A percentile compares a stretch with the other conserved stretches of the same genome.
phyloP scores from a whole-genome alignment of 331 rosid genomes.

The Stylosanthes scabra region DNA sequence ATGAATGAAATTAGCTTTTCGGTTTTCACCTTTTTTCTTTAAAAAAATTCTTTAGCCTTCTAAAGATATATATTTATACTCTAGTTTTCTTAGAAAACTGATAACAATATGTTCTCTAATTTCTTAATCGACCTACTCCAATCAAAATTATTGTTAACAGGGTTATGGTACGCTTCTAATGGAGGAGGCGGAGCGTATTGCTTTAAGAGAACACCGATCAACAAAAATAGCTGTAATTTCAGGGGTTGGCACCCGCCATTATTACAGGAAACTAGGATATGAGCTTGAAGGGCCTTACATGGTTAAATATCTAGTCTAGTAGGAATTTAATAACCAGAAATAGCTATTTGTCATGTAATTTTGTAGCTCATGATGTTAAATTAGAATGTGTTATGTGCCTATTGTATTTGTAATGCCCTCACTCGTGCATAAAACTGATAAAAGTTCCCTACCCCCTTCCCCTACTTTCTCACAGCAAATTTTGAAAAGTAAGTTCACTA shows the following conservation, averaged over 20 bases:
- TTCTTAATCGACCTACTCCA: conserved; percentile 19
- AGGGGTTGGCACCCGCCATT: conserved; percentile 97
- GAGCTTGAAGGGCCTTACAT: conserved; percentile 99
- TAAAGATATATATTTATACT: neutral
- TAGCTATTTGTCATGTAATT: conserved; percentile 32
- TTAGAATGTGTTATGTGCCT: conserved; percentile 17
- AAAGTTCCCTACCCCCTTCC: neutral
- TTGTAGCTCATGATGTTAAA: conserved; percentile 40
- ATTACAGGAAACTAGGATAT: conserved; percentile 86
- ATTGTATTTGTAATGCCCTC: conserved; percentile 3
- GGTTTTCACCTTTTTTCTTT: neutral
- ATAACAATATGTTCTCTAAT: neutral
- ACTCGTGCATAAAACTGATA: conserved; percentile 18
- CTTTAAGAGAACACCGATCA: conserved; percentile 79
- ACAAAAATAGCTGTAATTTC: conserved; percentile 88
- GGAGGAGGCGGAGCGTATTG: conserved; percentile 96
- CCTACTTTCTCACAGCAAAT: neutral
- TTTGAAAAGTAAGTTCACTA: neutral
- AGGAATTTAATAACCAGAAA: conserved; percentile 39
- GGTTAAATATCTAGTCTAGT: conserved; percentile 83
- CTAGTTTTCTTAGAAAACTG: neutral
- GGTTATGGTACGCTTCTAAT: conserved; percentile 97
- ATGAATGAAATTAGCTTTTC: conserved; percentile 2
- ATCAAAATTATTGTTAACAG: conserved; percentile 48
- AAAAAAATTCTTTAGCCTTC: conserved; percentile 20